These are phyloP conservation scores for Albatrellus sp. DNA, from an alignment of 1,284 basidiomycete species.

Conservation along the genomic window DNA sequence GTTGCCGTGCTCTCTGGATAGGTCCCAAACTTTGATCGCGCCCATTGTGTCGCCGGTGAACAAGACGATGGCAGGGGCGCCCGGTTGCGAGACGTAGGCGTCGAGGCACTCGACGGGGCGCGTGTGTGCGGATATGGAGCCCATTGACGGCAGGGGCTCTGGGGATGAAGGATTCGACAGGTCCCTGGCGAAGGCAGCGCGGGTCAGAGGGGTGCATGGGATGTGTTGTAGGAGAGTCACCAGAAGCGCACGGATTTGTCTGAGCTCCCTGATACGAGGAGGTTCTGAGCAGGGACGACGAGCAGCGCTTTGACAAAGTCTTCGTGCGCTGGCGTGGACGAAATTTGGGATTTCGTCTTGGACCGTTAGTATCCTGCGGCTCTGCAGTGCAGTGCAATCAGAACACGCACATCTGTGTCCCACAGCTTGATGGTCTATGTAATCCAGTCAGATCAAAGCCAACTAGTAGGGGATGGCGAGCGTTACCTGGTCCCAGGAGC, in stretches of 20 bases:
- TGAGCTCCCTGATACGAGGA: conserved; percentile 81
- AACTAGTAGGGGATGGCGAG: not conserved
- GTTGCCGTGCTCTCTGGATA: conserved; percentile 32
- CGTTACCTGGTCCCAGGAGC: conserved; percentile 80
- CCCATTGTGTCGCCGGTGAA: conserved; percentile 86
- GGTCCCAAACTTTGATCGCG: conserved; percentile 63
- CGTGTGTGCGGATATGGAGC: conserved; percentile 63
- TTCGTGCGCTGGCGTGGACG: conserved; percentile 63
- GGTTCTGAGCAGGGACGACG: conserved; percentile 47
- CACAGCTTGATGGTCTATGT: conserved; percentile 70
- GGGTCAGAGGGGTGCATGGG: too few relatives aligned
- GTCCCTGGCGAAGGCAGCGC: conserved; percentile 36
- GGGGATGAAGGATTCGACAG: conserved; percentile 25
- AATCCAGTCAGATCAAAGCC: not conserved
- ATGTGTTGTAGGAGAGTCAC: conserved; percentile 25
- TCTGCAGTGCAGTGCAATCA: not conserved
- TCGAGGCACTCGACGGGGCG: conserved; percentile 58
- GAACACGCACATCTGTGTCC: conserved; percentile 52
- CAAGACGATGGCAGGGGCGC: conserved; percentile 23
- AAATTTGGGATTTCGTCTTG: conserved; percentile 60
- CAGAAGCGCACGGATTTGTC: conserved; percentile 86
- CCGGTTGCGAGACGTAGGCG: conserved; percentile 28
- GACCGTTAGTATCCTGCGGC: not conserved
- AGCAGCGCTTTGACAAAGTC: conserved; percentile 83
- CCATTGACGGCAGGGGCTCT: conserved; percentile 37